Base-by-base conservation (phyloP, 176 grass and related monocot species). In the Thalia dealbata region DNA sequence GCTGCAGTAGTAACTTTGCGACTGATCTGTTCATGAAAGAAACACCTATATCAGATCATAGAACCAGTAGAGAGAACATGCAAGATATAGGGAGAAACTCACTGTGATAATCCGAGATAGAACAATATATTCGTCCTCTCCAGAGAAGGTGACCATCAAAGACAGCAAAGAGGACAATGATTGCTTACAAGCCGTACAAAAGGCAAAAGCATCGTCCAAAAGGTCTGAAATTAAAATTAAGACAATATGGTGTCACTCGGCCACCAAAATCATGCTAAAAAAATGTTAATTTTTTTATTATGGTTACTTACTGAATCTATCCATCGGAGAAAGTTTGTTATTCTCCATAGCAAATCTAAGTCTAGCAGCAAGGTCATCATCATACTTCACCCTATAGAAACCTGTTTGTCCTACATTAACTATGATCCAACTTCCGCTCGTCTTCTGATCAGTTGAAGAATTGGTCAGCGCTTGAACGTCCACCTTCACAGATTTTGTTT, bases 341-440 rank as follows among this genome's bases (percentile, higher is more conserved):
- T 76, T 43, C 73, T 86, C 80, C 48, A 90, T 76, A 16, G 89
- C 93, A 63, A 82, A 90, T 86, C 69, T 64, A 84, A 96, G 84
- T 72, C 84, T 73, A 78, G 73, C 78, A 60, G 78, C 73, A 82
- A 96, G 86, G 77, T 84, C 66, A 77, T 90, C 82, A 41, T 96
- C 89, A 73, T 96, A 96, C 78, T 88, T 80, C 46, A 92, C 81
- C 72, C 93, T 81, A 78, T 96, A 96, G 76, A 96, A 92, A 43
- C 89, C 93, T 24, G 87, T 88, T 83, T 92, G 89, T 68, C 92
- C 69, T n/a, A 83, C 45, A 70, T 96, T 96, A 73, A 92, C 59
- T 66, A 88, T 96, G 79, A 88, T 78, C 93, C 93, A 96, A 48
- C 11, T 48, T 48, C 45, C 45, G 11, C 45, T 3, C 11, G 45